Conservation (phyloP, 768 basidiomycete species). For the Leccinum rimulosum region DNA sequence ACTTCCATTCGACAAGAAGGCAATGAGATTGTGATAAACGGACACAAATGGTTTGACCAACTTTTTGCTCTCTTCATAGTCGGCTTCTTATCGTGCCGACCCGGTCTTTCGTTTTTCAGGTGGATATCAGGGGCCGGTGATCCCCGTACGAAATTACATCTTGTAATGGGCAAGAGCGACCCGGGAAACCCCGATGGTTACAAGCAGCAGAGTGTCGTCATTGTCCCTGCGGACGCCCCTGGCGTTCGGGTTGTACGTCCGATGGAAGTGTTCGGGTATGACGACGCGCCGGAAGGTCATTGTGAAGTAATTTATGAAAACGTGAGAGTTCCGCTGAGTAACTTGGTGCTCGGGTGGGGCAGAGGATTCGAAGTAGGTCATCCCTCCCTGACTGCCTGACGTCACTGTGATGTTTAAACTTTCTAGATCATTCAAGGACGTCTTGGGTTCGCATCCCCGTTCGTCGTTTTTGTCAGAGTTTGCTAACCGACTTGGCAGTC, state of each 20-base stretch:
- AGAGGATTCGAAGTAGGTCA: constrained; percentile 80
- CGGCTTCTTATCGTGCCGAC: constrained; percentile 13
- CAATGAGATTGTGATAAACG: constrained; percentile 87
- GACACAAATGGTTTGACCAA: constrained; percentile 86
- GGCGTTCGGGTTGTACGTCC: constrained; percentile 91
- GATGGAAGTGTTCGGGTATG: constrained; percentile 92
- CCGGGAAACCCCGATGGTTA: constrained; percentile 74
- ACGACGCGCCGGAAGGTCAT: constrained; percentile 95
- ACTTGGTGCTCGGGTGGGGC: constrained; percentile 91
- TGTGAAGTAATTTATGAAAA: constrained; percentile 94
- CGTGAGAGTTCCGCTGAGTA: constrained; percentile 81
- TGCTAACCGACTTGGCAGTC: constrained; percentile 42
- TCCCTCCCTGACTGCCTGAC: background rate
- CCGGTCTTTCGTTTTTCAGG: constrained; percentile 41
- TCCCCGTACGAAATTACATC: constrained; percentile 82
- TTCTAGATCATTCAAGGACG: constrained; percentile 90
- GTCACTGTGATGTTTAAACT: background rate
- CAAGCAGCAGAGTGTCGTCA: constrained; percentile 88
- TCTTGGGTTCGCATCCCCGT: constrained; percentile 60
- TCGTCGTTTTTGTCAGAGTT: background rate
- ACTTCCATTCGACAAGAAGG: constrained; percentile 85
- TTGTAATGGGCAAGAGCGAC: constrained; percentile 95
- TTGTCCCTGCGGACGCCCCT: constrained; percentile 85
- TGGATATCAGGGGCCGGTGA: constrained; percentile 98
- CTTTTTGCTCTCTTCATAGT: background rate